These are phyloP conservation scores for Lachnellula subtilissima DNA, from an alignment of 2,329 filamentous ascomycete genomes.

Conservation along the genomic window DNA sequence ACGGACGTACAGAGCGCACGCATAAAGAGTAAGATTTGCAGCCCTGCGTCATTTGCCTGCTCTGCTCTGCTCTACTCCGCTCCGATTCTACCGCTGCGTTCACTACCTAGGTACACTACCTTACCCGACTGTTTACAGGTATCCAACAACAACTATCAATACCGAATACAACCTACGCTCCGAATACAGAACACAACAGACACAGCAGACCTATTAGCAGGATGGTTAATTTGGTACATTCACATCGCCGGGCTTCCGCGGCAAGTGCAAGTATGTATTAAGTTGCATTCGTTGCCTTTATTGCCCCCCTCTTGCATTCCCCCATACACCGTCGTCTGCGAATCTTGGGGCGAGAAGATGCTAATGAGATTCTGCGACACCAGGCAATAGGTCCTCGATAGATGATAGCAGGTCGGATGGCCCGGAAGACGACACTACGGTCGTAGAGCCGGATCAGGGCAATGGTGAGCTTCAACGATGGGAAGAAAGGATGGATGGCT, in stretches of 20 bases:
- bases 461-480: slow-evolving; percentile 61
- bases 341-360: not conserved
- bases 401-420: slow-evolving; percentile 33
- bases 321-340: no score
- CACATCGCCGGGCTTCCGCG: slow-evolving; percentile 42
- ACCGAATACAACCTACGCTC: no score
- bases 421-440: slow-evolving; percentile 67
- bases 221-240: slow-evolving; percentile 38
- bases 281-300: not conserved
- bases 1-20: no score
- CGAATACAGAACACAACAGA: no score
- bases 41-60: not conserved
- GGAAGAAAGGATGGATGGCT: slow-evolving; percentile 6
- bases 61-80: not conserved
- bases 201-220: not conserved
- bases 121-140: no score
- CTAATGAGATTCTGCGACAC: slow-evolving; percentile 6
- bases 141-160: no score
- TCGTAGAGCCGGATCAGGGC: slow-evolving; percentile 88
- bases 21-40: not conserved
- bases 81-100: not conserved
- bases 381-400: slow-evolving; percentile 39
- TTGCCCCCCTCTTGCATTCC: not conserved
- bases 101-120: no score
- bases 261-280: slow-evolving; percentile 33